Base-by-base conservation (phyloP, 495 filamentous ascomycete species). In the Penicillium argentinense region DNA sequence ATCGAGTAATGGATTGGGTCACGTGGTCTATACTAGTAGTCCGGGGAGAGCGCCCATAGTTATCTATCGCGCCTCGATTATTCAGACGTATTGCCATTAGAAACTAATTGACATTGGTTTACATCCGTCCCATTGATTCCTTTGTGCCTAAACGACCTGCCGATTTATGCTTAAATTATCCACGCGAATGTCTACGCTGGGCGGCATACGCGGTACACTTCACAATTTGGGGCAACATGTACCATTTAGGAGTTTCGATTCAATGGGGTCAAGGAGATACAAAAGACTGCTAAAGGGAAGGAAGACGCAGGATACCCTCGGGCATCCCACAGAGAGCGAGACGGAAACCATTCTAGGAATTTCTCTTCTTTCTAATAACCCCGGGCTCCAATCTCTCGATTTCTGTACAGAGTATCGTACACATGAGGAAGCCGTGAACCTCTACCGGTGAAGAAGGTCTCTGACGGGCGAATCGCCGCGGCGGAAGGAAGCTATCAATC, bases 331-430 rank as follows among this genome's bases (percentile, higher is more conserved):
- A 16, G 28, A 24, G 13, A 28, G 18, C 16, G 33, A 25, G 18
- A 32, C 46, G 37, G 42, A 56, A 41, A 41, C 26, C 49, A 39
- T 39, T 48, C 33, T 57, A 50, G 47, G 32, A 42, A 29, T 47
- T 51, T 38, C 50, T 46, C 37, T 16, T 54, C 17, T 47, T 39
- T 45, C 39, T 38, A 44, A 37, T 16, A 26, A 37, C 49, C 9
- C 42, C 42, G 21, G 36, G 36, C 24, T 28, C 33, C 44, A n/a
- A 48, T 52, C 47, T 46, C 43, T 28, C 41, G 41, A 45, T 37
- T 55, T 40, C 70, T 71, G 64, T 71, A 71, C 70, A 73, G 47
- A 60, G 48, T 73, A 71, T 73, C 70, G 67, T 73, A 73, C 68
- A 73, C 62, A 45, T 49, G 49, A 28, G 46, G 48, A 54, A 53